Conservation (phyloP, 805 yeast genomes). For the Candida boidinii region DNA sequence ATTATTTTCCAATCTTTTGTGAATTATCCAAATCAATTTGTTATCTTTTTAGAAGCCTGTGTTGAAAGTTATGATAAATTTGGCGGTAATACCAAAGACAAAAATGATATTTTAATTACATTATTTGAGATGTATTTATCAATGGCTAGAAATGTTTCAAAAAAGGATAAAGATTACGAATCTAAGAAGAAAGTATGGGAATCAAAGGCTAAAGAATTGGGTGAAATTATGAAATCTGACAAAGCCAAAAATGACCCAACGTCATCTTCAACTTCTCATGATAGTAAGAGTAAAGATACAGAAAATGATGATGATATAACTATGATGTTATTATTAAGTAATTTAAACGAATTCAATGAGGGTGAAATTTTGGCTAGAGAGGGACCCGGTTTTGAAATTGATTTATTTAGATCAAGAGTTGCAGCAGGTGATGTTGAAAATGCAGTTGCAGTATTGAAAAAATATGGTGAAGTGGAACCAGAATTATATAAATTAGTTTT, state of each 20-base stretch:
- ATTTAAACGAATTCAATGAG: constrained; percentile 43
- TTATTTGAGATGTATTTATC: constrained; percentile 75
- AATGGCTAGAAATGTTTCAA: constrained; percentile 31
- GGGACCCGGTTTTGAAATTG: constrained; percentile 38
- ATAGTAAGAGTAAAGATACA: constrained; percentile 14
- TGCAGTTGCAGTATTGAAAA: constrained; percentile 48
- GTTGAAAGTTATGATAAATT: constrained; percentile 67
- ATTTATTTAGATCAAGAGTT: constrained; percentile 58
- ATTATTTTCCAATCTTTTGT: constrained; percentile 81
- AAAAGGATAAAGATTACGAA: constrained; percentile 15
- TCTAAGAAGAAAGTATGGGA: constrained; percentile 49
- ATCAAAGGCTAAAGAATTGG: constrained; percentile 48
- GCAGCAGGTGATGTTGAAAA: constrained; percentile 46
- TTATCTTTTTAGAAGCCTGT: constrained; percentile 88
- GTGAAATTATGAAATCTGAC: constrained; percentile 25
- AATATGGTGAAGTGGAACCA: constrained; percentile 54
- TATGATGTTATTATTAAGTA: constrained; percentile 47
- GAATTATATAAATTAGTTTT: constrained; percentile 61
- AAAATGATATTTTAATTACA: constrained; percentile 66
- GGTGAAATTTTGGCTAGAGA: constrained; percentile 36
- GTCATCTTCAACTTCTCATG: no score
- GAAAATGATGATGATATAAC: constrained; percentile 46
- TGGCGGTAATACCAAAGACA: constrained; percentile 64
- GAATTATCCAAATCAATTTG: constrained; percentile 82
- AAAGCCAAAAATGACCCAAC: neutral